Conservation (phyloP, 208 protist genomes). For the Trypanosoma brucei region DNA sequence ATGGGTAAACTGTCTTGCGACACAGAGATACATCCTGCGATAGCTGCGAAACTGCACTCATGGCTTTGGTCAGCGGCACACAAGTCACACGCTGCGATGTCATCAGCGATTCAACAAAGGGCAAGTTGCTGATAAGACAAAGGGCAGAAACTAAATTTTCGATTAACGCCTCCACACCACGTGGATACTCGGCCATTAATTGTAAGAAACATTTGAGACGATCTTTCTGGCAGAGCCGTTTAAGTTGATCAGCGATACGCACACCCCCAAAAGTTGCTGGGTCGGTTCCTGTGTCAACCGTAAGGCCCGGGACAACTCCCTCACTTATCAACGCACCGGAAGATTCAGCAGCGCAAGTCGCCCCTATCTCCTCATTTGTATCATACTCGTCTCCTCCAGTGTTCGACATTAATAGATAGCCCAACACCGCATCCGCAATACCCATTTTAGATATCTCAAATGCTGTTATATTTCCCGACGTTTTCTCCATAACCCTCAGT, state of each 20-base stretch:
- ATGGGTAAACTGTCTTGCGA: conserved; percentile 5
- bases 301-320: not conserved
- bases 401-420: conserved; percentile 12
- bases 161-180: conserved; percentile 44
- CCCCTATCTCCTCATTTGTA: not conserved
- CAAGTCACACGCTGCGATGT: conserved; percentile 43
- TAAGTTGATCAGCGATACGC: conserved; percentile 40
- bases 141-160: conserved; percentile 43
- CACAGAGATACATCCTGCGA: conserved; percentile 61
- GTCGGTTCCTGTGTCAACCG: not conserved
- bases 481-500: conserved; percentile 16
- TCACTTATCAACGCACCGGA: not conserved
- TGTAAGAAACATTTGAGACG: conserved; percentile 46
- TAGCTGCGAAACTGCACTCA: conserved; percentile 34
- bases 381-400: not conserved
- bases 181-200: conserved; percentile 26
- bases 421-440: conserved; percentile 19
- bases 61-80: conserved; percentile 47
- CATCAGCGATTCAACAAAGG: conserved; percentile 74
- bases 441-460: conserved; percentile 26
- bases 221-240: conserved; percentile 28
- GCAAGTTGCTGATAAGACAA: conserved; percentile 40
- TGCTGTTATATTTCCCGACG: conserved; percentile 12
- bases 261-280: conserved; percentile 31
- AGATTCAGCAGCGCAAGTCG: not conserved